A percentile compares a stretch with the other conserved stretches of the same genome.
phyloP scores from a whole-genome alignment of 495 filamentous ascomycete genomes.

The Daldinia childiae region DNA sequence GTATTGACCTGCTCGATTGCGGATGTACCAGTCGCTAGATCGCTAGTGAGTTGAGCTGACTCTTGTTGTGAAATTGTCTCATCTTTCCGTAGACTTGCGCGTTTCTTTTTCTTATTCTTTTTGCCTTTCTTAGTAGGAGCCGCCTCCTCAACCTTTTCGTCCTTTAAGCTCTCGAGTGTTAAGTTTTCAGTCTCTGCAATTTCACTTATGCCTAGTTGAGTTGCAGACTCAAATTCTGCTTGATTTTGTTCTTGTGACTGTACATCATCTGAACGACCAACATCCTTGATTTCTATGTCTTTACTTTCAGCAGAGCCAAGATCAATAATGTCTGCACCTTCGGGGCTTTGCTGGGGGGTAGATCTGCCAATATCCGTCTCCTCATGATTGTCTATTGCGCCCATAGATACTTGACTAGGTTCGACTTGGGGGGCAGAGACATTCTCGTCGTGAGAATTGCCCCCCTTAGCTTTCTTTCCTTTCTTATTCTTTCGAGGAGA shows the following conservation, averaged over 20 bases:
- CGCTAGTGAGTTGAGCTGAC: not conserved
- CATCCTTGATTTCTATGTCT: not conserved
- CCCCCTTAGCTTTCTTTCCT: slow-evolving; percentile 42
- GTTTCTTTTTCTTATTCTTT: slow-evolving; percentile 19
- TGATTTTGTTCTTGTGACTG: slow-evolving; percentile 16
- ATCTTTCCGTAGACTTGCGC: slow-evolving; percentile 10
- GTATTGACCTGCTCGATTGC: not conserved
- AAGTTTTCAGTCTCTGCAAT: slow-evolving; percentile 1
- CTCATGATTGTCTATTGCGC: slow-evolving; percentile 6
- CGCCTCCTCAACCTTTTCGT: not conserved
- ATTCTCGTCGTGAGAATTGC: not conserved
- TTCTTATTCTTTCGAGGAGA: slow-evolving; percentile 44
- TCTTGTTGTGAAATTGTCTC: slow-evolving; percentile 3
- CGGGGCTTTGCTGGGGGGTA: slow-evolving; percentile 4
- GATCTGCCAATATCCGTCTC: slow-evolving; percentile 17
- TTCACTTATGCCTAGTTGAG: not conserved
- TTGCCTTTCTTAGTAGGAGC: slow-evolving; percentile 5
- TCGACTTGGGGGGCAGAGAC: slow-evolving; percentile 20
- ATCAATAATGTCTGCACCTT: slow-evolving; percentile 8
- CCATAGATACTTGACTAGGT: not conserved
- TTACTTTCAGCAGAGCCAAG: slow-evolving; percentile 7
- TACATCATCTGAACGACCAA: slow-evolving; percentile 1
- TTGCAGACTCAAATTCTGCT: slow-evolving; percentile 5
- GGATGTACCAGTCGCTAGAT: not conserved
- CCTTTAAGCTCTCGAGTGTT: not conserved